These are phyloP conservation scores for Striga asiatica DNA, from an alignment of 257 asterid genomes.

Conservation along the genomic window DNA sequence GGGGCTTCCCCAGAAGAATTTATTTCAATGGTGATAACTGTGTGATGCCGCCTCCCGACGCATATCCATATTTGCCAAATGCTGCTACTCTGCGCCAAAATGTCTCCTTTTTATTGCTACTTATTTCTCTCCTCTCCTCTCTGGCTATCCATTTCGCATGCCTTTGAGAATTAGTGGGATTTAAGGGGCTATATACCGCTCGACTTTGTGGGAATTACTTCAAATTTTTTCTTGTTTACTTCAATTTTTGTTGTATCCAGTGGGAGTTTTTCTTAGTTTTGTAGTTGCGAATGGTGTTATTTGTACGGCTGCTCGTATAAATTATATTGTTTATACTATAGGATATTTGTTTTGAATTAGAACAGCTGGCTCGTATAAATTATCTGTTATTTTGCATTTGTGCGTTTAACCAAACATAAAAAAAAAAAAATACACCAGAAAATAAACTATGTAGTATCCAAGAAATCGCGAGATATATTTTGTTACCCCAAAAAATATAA, in stretches of 20 bases:
- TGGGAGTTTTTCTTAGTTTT: conserved; percentile 3
- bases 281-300: conserved; percentile 11
- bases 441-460: too few relatives aligned
- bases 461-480: too few relatives aligned
- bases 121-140: conserved; percentile 17
- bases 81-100: conserved; percentile 14
- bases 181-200: background rate
- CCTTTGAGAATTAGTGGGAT: conserved; percentile 11
- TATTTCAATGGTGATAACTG: conserved; percentile 62
- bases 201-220: background rate
- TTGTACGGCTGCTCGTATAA: background rate
- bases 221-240: background rate
- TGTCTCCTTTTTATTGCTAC: conserved; percentile 19
- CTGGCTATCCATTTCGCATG: conserved; percentile 15
- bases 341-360: too few relatives aligned
- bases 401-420: too few relatives aligned
- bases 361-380: too few relatives aligned
- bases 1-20: conserved; percentile 55
- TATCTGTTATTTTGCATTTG: too few relatives aligned
- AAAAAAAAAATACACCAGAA: too few relatives aligned
- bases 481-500: too few relatives aligned
- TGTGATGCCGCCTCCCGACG: conserved; percentile 58
- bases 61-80: conserved; percentile 43
- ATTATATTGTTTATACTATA: conserved; percentile 17
- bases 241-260: conserved; percentile 6